Evolutionary conservation across 1,284 basidiomycete genomes (phyloP).

Genomic region (Moesziomyces sp.): DNA sequence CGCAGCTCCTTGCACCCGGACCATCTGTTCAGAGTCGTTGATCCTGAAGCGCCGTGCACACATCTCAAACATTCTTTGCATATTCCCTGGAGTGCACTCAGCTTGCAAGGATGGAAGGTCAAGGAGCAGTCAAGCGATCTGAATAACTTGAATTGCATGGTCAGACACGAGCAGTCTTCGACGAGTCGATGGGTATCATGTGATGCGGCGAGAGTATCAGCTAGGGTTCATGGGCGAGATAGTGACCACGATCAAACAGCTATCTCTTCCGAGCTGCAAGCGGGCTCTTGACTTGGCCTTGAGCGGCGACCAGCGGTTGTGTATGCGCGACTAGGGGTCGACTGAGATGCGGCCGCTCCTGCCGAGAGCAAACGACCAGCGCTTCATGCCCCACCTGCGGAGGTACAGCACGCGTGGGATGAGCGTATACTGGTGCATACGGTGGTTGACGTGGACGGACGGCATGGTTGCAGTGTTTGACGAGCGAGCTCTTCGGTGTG

Average conservation of each 20-base stretch:
- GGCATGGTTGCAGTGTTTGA: slow-evolving; percentile 28
- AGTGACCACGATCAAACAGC: no score
- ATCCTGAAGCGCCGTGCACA: no score
- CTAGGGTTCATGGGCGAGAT: not conserved
- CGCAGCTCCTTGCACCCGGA: no score
- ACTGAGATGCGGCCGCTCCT: slow-evolving; percentile 38
- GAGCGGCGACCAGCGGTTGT: no score
- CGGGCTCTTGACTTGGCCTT: no score
- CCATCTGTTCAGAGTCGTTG: no score
- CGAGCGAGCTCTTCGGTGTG: not conserved
- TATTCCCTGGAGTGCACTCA: no score
- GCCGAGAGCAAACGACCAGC: slow-evolving; percentile 45
- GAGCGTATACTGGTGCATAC: slow-evolving; percentile 55
- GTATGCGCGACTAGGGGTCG: slow-evolving; percentile 7
- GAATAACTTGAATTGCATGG: not conserved
- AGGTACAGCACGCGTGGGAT: slow-evolving; percentile 47
- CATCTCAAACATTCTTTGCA: no score
- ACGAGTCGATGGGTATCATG: not conserved
- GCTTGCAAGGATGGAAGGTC: not conserved
- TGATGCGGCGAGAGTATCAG: not conserved
- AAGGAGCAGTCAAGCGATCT: not conserved
- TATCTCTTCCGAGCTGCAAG: no score
- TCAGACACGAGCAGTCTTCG: not conserved
- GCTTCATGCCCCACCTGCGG: slow-evolving; percentile 46
- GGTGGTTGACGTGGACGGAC: slow-evolving; percentile 44